phyloP scores from a whole-genome alignment of 176 grass and related monocot species.

The Canna indica region DNA sequence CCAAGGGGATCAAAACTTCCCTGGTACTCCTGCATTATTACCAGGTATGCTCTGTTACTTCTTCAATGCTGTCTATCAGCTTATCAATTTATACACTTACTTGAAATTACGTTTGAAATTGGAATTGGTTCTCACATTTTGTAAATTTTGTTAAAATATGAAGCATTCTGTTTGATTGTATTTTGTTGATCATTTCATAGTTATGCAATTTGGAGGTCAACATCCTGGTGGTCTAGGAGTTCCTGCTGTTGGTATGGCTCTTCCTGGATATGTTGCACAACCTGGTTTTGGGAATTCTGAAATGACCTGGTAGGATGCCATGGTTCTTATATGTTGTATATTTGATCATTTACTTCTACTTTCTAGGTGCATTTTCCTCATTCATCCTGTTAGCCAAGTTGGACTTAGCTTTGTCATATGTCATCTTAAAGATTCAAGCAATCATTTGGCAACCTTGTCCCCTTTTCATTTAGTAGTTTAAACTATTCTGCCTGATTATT shows the following conservation, averaged over 20 bases:
- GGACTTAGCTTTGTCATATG: too few species aligned
- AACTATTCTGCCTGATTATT: neutral
- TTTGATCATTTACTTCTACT: neutral
- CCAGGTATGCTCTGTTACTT: conserved; percentile 46
- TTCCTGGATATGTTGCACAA: conserved; percentile 90
- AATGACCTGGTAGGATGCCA: conserved; percentile 68
- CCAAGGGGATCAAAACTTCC: conserved; percentile 80
- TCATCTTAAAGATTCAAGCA: too few species aligned
- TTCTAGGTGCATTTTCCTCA: neutral
- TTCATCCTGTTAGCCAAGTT: neutral
- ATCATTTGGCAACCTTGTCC: too few species aligned
- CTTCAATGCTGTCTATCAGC: neutral
- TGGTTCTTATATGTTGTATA: neutral
- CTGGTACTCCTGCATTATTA: conserved; percentile 85
- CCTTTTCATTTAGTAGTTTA: neutral
- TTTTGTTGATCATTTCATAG: conserved; percentile 22
- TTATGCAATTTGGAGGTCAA: conserved; percentile 88
- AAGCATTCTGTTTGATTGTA: neutral
- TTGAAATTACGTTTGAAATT: neutral
- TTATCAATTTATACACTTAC: neutral
- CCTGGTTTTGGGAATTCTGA: conserved; percentile 83
- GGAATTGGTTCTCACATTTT: neutral
- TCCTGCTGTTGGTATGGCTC: conserved; percentile 85
- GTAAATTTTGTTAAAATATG: neutral
- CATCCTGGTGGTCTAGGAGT: conserved; percentile 63